These are phyloP conservation scores for Madurella fahalii DNA, from an alignment of 2,329 filamentous ascomycete genomes.

Conservation along the genomic window DNA sequence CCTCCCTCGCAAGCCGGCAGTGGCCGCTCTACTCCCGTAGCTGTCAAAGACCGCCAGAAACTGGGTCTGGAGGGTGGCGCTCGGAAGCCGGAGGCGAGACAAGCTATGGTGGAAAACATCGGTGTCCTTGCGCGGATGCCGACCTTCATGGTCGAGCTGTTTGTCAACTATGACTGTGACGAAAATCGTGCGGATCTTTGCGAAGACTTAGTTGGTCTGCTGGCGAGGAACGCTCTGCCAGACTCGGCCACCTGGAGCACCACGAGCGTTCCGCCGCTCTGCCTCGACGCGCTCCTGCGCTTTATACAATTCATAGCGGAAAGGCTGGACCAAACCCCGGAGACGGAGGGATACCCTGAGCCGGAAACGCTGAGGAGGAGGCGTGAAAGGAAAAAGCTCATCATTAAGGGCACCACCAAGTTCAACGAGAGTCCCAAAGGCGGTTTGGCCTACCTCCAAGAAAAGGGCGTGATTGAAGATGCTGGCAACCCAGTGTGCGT, in stretches of 20 bases:
- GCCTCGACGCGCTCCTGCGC: constrained; percentile 83
- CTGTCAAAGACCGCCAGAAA: constrained; percentile 87
- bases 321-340: constrained; percentile 68
- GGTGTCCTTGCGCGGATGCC: constrained; percentile 89
- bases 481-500: constrained; percentile 70
- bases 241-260: constrained; percentile 99
- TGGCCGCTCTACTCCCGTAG: constrained; percentile 83
- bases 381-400: constrained; percentile 76
- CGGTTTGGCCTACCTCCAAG: constrained; percentile 79
- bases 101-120: constrained; percentile 97
- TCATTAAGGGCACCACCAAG: constrained; percentile 80
- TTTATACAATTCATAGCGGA: constrained; percentile 92
- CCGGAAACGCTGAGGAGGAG: constrained; percentile 63
- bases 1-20: constrained; percentile 68
- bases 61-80: constrained; percentile 88
- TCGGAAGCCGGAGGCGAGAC: constrained; percentile 87
- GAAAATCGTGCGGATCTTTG: constrained; percentile 87
- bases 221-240: constrained; percentile 91
- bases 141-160: constrained; percentile 90
- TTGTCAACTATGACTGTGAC: constrained; percentile 97
- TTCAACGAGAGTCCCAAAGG: constrained; percentile 95
- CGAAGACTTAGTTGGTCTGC: constrained; percentile 87
- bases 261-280: constrained; percentile 92
- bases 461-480: constrained; percentile 79
- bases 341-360: constrained; percentile 62